Percentiles rank a stretch among this genome's conserved stretches.
Conservation (phyloP, 257 asterid species). For the Solanum piurae region DNA sequence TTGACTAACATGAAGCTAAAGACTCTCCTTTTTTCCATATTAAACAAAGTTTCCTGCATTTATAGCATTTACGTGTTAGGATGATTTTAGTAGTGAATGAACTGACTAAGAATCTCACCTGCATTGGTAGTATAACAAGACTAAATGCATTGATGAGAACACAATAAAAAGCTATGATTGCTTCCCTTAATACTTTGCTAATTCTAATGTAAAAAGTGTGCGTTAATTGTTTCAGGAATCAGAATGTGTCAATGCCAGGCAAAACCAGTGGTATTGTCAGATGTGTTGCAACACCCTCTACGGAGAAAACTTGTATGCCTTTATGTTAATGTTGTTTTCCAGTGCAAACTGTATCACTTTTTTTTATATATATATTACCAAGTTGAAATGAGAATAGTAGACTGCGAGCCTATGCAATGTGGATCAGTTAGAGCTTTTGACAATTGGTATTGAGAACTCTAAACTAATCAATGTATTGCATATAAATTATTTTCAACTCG, state of each 20-base stretch:
- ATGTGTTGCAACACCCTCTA: conserved; percentile 61
- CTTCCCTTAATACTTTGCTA: neutral
- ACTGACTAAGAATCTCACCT: neutral
- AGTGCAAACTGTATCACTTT: neutral
- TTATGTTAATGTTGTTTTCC: neutral
- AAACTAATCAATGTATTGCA: neutral
- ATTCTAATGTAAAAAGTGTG: neutral
- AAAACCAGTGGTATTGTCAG: conserved; percentile 27
- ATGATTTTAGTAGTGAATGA: neutral
- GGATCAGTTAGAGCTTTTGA: neutral
- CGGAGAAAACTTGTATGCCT: conserved; percentile 46
- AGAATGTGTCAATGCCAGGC: conserved; percentile 32
- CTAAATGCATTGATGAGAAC: neutral
- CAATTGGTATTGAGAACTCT: neutral
- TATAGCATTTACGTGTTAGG: neutral
- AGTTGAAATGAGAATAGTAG: neutral
- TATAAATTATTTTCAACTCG: neutral
- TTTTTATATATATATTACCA: neutral
- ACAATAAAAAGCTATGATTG: neutral
- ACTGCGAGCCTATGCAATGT: neutral
- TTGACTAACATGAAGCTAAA: neutral
- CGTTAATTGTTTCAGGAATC: conserved; percentile 28
- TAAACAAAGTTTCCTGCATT: neutral
- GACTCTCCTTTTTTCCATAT: neutral
- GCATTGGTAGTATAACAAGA: neutral